Conservation (phyloP, 164 flowering plant species). For the Sedum album region DNA sequence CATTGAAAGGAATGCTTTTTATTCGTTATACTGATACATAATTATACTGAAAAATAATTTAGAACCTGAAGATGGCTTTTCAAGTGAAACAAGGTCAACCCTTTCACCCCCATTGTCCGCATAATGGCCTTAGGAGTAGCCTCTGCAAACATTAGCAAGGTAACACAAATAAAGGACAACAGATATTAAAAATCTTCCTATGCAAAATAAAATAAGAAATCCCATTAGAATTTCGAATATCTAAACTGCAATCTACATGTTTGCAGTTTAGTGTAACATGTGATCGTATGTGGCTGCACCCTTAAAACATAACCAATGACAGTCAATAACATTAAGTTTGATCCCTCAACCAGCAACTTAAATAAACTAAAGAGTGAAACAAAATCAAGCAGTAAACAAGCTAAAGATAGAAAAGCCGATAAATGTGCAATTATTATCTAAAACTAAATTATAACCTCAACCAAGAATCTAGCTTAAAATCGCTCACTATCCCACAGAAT, state of each 20-base stretch:
- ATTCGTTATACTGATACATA: not conserved
- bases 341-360: no score
- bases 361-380: not conserved
- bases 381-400: not conserved
- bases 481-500: no score
- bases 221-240: not conserved
- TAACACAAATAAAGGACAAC: not conserved
- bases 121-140: constrained; percentile 76
- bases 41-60: not conserved
- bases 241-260: no score
- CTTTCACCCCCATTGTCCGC: constrained; percentile 75
- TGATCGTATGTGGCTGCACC: no score
- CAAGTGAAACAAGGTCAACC: constrained; percentile 67
- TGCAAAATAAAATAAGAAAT: not conserved
- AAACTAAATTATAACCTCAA: not conserved
- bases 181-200: not conserved
- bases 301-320: no score
- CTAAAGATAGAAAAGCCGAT: not conserved
- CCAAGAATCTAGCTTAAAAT: not conserved
- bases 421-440: not conserved
- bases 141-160: constrained; percentile 29
- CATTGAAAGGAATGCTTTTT: not conserved
- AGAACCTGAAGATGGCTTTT: constrained; percentile 86
- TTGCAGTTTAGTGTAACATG: no score
- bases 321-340: no score